These are phyloP conservation scores for Gossypium turneri DNA, from an alignment of 345 rosid species.

Conservation along the genomic window DNA sequence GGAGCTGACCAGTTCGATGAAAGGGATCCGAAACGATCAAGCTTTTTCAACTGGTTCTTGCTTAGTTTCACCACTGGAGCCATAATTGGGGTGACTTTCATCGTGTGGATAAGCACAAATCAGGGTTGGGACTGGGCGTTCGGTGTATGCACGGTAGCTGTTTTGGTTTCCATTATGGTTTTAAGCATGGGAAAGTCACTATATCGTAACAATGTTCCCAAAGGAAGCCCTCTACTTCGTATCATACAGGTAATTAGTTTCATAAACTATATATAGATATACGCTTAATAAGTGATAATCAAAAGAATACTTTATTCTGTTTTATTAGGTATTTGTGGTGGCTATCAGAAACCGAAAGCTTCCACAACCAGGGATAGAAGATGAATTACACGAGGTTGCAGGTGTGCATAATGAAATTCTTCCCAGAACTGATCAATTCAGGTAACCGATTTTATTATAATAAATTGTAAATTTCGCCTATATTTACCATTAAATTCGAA, in stretches of 20 bases:
- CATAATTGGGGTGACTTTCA: conserved; percentile 41
- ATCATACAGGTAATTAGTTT: conserved; percentile 37
- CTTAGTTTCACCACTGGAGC: conserved; percentile 46
- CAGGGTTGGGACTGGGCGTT: conserved; percentile 58
- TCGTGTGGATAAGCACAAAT: conserved; percentile 50
- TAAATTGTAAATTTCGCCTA: background rate
- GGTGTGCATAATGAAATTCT: conserved; percentile 36
- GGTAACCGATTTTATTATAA: conserved; percentile 21
- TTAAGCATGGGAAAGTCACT: conserved; percentile 42
- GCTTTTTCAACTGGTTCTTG: conserved; percentile 64
- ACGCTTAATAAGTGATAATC: background rate
- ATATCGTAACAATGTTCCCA: conserved; percentile 41
- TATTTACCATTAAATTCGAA: background rate
- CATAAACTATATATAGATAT: no score
- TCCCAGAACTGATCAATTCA: conserved; percentile 49
- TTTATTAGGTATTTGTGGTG: conserved; percentile 33
- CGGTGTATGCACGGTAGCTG: conserved; percentile 32
- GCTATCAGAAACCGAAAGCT: conserved; percentile 39
- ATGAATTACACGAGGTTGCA: conserved; percentile 41
- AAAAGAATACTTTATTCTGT: background rate
- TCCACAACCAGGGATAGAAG: conserved; percentile 36
- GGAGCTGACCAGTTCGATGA: conserved; percentile 71
- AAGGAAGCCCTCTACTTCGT: conserved; percentile 46
- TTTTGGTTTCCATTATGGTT: conserved; percentile 29
- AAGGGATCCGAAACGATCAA: conserved; percentile 40